Evolutionary conservation across 1,284 basidiomycete species (phyloP).

Genomic region (Puccinia coronata): DNA sequence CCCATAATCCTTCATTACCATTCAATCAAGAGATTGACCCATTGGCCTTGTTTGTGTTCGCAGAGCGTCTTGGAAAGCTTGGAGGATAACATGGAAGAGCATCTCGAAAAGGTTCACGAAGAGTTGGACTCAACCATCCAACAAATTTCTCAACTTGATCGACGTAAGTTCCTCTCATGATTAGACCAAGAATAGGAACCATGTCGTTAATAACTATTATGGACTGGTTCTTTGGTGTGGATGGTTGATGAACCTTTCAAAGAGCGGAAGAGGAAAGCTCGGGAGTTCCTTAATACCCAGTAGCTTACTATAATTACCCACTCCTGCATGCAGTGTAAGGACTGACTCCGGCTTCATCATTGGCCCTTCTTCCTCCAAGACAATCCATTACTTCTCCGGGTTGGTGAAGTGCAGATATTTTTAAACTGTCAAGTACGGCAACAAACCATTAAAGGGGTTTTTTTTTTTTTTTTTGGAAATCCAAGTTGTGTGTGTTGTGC

Average conservation of each 20-base stretch:
- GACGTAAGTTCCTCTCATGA: not conserved
- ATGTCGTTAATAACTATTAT: too few relatives aligned
- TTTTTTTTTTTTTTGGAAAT: too few relatives aligned
- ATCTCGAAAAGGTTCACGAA: not conserved
- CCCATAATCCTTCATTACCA: not conserved
- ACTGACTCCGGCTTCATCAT: too few relatives aligned
- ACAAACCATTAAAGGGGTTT: too few relatives aligned
- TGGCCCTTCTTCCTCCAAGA: too few relatives aligned
- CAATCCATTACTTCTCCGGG: too few relatives aligned
- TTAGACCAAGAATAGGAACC: not conserved
- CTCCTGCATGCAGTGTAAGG: too few relatives aligned
- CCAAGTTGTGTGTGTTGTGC: too few relatives aligned
- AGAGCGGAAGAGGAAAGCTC: not conserved
- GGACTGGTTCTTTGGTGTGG: not conserved
- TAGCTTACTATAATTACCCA: too few relatives aligned
- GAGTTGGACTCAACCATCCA: constrained; percentile 16
- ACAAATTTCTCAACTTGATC: constrained; percentile 8
- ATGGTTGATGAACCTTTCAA: not conserved
- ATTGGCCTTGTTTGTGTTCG: too few relatives aligned
- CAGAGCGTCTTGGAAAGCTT: not conserved
- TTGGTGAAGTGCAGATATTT: too few relatives aligned
- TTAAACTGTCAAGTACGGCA: too few relatives aligned
- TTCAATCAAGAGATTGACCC: not conserved
- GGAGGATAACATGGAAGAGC: not conserved
- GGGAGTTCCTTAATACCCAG: not conserved